Base-by-base conservation (phyloP, 73 alveolate genomes). In the Loxodes magnus region DNA sequence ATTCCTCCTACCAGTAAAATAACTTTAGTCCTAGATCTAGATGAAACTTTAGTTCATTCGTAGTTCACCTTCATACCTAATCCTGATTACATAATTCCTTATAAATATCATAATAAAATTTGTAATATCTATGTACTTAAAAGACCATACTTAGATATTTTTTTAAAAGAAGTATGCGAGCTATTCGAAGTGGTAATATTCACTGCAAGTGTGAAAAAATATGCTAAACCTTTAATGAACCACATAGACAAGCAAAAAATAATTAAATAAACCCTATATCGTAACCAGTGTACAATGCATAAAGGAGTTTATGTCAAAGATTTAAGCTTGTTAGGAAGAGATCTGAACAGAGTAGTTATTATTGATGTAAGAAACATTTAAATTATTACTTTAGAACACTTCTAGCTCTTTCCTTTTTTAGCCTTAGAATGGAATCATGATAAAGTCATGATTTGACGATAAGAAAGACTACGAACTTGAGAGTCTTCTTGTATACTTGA, bases 221-320 rank as follows among this genome's bases (percentile, higher is more conserved):
- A 74, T 41, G 88, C 88, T 6, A 35, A 67, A 24, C 82, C 88
- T 2, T 35, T 74, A 5, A 48, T 56, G 26, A 39, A 54, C 16
- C 66, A 41, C 39, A 51, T 74, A 6, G 82, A 74, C 16, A 38
- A 31, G 34, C 34, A 17, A 21, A 3, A 50, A 55, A 41, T 16
- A 27, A 46, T 69, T 9, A 56, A 78, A n/a, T 29, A 53, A 3
- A 58, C 64, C 33, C 79, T 83, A 25, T 83, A 49, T 65, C 64
- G 96, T 34, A 77, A 83, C 38, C 88, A 77, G 48, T 83, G 96
- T 52, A 61, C 81, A 21, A 54, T 64, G 42, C 37, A 59, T 15
- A 29, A 58, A 16, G 84, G 84, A 5, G 28, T 62, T 25, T 78
- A 56, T 48, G 73, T 79, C n/a, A 84, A 84, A 68, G 90, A 84